phyloP scores from a whole-genome alignment of 139 green algal species.

The Trebouxia sp. region DNA sequence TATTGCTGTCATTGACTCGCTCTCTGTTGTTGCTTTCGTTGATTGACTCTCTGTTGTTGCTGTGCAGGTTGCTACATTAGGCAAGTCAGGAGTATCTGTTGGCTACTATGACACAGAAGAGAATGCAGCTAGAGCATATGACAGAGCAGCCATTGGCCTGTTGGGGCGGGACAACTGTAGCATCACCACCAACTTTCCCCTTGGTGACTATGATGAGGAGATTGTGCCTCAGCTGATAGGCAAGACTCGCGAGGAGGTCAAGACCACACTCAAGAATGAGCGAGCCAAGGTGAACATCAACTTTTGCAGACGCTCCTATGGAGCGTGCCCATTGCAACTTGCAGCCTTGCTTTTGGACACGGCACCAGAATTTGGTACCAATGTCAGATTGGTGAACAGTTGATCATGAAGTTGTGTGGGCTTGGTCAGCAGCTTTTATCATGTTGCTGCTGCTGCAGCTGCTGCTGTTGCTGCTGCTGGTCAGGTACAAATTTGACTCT shows the following conservation, averaged over 20 bases:
- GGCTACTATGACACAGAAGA: constrained; percentile 71
- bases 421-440: no score
- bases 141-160: constrained; percentile 72
- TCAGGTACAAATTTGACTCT: no score
- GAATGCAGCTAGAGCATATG: constrained; percentile 60
- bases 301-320: neutral
- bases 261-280: constrained; percentile 73
- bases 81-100: constrained; percentile 69
- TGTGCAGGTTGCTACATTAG: constrained; percentile 57
- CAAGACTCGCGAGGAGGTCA: constrained; percentile 73
- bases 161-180: constrained; percentile 58
- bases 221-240: constrained; percentile 49
- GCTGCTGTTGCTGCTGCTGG: no score
- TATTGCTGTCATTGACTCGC: no score
- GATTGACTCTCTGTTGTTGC: neutral
- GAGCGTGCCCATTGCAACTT: no score
- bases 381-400: no score
- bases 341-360: no score
- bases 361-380: neutral
- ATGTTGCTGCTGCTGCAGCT: no score
- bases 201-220: constrained; percentile 53
- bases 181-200: constrained; percentile 54
- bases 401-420: no score
- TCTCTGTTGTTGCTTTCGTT: no score
- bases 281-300: constrained; percentile 54